Evolutionary conservation across 2,329 filamentous ascomycete genomes (phyloP).

Genomic region (Fusarium sp.): DNA sequence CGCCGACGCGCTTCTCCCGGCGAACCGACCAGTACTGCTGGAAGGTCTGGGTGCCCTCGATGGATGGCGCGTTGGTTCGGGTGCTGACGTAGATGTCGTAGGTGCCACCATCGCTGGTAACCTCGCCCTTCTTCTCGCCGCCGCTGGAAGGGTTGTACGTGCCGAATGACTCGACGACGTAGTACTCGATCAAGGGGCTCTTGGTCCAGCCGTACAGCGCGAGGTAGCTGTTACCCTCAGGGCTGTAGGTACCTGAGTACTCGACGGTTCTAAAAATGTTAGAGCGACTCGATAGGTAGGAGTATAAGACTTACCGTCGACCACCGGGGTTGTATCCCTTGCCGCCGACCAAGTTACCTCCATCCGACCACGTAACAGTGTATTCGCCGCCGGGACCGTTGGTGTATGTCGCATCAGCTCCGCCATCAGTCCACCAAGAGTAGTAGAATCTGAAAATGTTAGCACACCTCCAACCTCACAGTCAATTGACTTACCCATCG

Average conservation of each 20-base stretch:
- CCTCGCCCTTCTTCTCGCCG: constrained; percentile 47
- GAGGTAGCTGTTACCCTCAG: constrained; percentile 52
- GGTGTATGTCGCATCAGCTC: constrained; percentile 56
- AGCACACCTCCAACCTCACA: neutral
- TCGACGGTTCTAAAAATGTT: constrained; percentile 24
- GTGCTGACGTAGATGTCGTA: constrained; percentile 53
- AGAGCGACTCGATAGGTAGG: neutral
- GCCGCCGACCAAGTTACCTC: constrained; percentile 40
- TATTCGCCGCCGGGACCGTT: constrained; percentile 58
- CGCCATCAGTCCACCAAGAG: constrained; percentile 61
- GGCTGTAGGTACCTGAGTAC: constrained; percentile 46
- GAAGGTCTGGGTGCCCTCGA: constrained; percentile 61
- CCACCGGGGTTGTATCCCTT: constrained; percentile 36
- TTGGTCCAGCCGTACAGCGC: constrained; percentile 55
- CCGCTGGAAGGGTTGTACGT: constrained; percentile 51
- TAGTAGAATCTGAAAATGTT: constrained; percentile 53
- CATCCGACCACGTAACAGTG: constrained; percentile 55
- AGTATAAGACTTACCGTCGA: constrained; percentile 52
- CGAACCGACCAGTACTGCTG: constrained; percentile 66
- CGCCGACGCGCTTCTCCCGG: constrained; percentile 59
- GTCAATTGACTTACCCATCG: constrained; percentile 47
- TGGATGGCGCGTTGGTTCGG: constrained; percentile 57
- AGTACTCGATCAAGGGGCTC: constrained; percentile 53
- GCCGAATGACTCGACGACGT: constrained; percentile 54
- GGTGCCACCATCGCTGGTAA: constrained; percentile 50